A percentile compares a stretch with the other conserved stretches of the same genome.
Evolutionary conservation across 495 filamentous ascomycete genomes (phyloP).

Genomic region (Penicillium antarcticum): DNA sequence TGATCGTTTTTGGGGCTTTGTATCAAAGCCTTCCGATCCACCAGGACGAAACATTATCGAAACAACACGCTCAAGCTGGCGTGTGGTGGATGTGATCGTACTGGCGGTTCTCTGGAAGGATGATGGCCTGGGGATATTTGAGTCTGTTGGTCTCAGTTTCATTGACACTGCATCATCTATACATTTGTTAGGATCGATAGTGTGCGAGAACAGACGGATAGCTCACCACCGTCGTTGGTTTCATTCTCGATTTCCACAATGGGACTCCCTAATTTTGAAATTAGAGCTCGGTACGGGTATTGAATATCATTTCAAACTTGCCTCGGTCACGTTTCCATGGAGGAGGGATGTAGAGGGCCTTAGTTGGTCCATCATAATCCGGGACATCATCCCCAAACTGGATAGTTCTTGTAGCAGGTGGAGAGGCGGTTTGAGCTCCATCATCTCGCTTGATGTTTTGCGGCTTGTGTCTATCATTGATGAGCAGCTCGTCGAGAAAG

Average conservation of each 20-base stretch:
- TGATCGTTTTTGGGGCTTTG: neutral
- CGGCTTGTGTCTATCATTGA: too few species aligned
- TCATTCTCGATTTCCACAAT: constrained; percentile 18
- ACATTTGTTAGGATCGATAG: too few species aligned
- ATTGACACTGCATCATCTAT: too few species aligned
- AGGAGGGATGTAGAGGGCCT: constrained; percentile 32
- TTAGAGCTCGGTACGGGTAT: neutral
- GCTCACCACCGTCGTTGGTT: constrained; percentile 10
- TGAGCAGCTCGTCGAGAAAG: too few species aligned
- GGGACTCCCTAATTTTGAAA: constrained; percentile 11
- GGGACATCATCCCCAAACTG: neutral
- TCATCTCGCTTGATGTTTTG: too few species aligned
- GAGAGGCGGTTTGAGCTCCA: neutral
- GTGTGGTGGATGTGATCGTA: neutral
- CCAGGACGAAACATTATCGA: constrained; percentile 8
- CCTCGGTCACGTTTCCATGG: constrained; percentile 34
- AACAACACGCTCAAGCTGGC: constrained; percentile 6
- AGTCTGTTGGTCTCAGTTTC: too few species aligned
- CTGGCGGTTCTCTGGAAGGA: too few species aligned
- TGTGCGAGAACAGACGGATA: neutral
- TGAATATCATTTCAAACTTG: constrained; percentile 1
- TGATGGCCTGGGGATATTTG: too few species aligned
- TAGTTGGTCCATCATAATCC: neutral
- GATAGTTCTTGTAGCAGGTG: neutral
- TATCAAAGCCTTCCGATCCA: neutral